phyloP scores from a whole-genome alignment of 2,329 filamentous ascomycete species.

The Orbilia blumenaviensis region DNA sequence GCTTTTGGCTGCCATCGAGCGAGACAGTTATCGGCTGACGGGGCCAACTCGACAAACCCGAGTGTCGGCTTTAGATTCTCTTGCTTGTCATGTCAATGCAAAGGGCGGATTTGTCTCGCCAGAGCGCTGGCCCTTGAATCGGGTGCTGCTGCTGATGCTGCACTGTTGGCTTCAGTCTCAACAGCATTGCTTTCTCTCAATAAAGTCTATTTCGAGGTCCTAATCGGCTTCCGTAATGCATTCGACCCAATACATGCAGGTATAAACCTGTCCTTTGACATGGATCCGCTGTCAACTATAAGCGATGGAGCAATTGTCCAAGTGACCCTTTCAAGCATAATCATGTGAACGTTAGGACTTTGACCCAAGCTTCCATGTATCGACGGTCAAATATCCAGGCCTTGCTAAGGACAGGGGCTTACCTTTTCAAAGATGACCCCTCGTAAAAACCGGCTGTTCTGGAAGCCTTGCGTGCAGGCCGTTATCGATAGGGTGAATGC shows the following conservation, averaged over 20 bases:
- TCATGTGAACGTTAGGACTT: slow-evolving; percentile 25
- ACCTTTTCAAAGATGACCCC: background rate
- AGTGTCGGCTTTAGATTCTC: background rate
- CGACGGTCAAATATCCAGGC: background rate
- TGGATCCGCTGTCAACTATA: slow-evolving; percentile 14
- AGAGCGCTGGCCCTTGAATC: background rate
- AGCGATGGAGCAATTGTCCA: slow-evolving; percentile 11
- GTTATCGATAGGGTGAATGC: slow-evolving; percentile 39
- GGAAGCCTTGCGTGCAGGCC: slow-evolving; percentile 5
- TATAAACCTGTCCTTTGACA: slow-evolving; percentile 1
- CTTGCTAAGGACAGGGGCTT: background rate
- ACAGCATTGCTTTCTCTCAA: background rate
- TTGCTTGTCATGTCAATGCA: background rate
- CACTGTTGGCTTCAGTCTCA: background rate
- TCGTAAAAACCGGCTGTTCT: slow-evolving; percentile 16
- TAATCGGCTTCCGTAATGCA: background rate
- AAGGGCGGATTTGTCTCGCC: background rate
- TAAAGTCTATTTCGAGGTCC: background rate
- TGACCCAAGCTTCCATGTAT: background rate
- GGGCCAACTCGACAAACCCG: background rate
- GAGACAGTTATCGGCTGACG: slow-evolving; percentile 8
- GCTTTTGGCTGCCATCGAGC: slow-evolving; percentile 11
- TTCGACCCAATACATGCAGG: background rate
- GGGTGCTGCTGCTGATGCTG: background rate
- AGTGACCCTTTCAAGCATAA: background rate